These are phyloP conservation scores for Agrostemma githago DNA, from an alignment of 148 eudicot species.

Conservation along the genomic window DNA sequence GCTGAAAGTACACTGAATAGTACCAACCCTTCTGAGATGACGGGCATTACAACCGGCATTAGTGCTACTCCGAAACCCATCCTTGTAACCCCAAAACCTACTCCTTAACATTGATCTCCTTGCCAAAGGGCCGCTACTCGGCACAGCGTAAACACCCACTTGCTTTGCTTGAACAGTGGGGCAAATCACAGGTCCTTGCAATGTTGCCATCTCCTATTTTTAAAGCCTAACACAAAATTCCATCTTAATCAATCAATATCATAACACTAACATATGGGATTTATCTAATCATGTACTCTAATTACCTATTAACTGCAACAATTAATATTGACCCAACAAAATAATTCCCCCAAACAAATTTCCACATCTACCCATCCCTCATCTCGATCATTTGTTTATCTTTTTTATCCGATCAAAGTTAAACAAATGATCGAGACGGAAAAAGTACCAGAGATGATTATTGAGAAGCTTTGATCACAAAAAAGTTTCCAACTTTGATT, in stretches of 20 bases:
- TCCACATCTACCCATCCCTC: not conserved
- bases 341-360: not conserved
- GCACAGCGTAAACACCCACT: constrained; percentile 39
- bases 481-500: not conserved
- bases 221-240: constrained; percentile 14
- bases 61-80: constrained; percentile 27
- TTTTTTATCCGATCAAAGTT: too few species aligned
- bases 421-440: too few species aligned
- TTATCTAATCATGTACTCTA: not conserved
- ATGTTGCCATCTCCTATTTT: constrained; percentile 52
- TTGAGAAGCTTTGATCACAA: not conserved
- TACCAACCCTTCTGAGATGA: constrained; percentile 32
- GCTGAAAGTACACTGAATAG: constrained; percentile 57
- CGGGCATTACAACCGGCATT: constrained; percentile 26
- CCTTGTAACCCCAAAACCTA: constrained; percentile 51
- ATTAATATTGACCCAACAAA: too few species aligned
- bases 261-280: not conserved
- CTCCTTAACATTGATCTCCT: constrained; percentile 44
- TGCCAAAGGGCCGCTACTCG: constrained; percentile 35
- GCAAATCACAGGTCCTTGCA: constrained; percentile 76
- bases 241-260: not conserved
- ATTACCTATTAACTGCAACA: too few species aligned
- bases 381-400: too few species aligned
- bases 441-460: not conserved
- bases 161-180: constrained; percentile 59